A percentile compares a stretch with the other conserved stretches of the same genome.
Evolutionary conservation across 345 rosid genomes (phyloP).

Genomic region (Moricandia moricandioides): DNA sequence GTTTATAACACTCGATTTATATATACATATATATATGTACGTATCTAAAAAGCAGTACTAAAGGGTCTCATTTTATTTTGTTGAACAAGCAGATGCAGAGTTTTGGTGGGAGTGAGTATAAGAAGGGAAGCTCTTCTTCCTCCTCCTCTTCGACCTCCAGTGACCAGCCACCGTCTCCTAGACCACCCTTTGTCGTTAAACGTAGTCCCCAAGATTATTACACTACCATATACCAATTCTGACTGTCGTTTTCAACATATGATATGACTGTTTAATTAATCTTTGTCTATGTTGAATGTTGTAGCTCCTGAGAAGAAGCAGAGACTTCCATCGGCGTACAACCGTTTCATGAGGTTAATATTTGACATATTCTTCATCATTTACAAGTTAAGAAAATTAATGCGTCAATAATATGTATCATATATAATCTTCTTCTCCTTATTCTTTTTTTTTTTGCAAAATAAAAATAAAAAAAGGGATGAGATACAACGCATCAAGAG

Average conservation of each 20-base stretch:
- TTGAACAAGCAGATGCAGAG: slow-evolving; percentile 52
- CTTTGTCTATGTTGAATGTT: background rate
- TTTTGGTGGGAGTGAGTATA: slow-evolving; percentile 50
- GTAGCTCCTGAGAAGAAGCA: slow-evolving; percentile 99
- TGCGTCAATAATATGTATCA: background rate
- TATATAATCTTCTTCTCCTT: background rate
- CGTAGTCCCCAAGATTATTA: slow-evolving; percentile 42
- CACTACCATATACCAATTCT: background rate
- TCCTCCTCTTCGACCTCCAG: slow-evolving; percentile 69
- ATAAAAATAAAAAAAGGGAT: slow-evolving; percentile 45
- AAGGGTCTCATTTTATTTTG: background rate
- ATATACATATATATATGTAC: background rate
- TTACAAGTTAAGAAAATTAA: background rate
- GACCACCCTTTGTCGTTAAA: slow-evolving; percentile 84
- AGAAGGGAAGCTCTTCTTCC: slow-evolving; percentile 63
- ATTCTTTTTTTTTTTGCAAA: background rate
- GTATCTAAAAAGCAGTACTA: background rate
- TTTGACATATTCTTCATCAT: background rate
- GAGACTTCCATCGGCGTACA: slow-evolving; percentile 98
- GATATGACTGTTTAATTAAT: background rate
- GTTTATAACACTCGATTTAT: slow-evolving; percentile 27
- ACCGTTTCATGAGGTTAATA: slow-evolving; percentile 85
- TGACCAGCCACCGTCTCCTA: slow-evolving; percentile 70
- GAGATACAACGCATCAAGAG: slow-evolving; percentile 98
- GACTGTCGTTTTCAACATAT: background rate